Percentiles rank a stretch among this genome's conserved stretches.
These are phyloP conservation scores for Bocquillonia castaneifolia DNA, from an alignment of 441 rosid genomes.

Conservation along the genomic window DNA sequence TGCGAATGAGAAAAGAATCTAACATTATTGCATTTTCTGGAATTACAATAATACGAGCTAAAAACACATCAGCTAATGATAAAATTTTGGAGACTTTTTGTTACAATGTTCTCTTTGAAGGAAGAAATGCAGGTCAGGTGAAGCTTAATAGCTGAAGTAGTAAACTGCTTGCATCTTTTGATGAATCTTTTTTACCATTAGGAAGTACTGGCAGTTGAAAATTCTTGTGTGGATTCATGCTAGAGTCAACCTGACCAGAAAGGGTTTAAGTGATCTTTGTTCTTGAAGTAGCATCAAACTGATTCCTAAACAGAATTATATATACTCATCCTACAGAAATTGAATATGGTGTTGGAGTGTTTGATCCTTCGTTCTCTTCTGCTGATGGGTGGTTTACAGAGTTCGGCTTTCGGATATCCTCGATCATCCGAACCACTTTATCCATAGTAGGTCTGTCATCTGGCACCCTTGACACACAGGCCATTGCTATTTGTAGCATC, in stretches of 20 bases:
- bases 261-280: neutral
- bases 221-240: neutral
- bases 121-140: neutral
- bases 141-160: neutral
- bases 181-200: neutral
- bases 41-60: neutral
- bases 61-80: neutral
- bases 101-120: neutral
- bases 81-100: neutral
- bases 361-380: constrained; percentile 35
- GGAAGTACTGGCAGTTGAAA: neutral
- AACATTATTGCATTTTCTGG: neutral
- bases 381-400: constrained; percentile 36
- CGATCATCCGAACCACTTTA: constrained; percentile 59
- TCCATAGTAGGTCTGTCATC: constrained; percentile 75
- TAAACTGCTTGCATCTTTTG: neutral
- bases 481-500: constrained; percentile 89
- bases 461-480: constrained; percentile 66
- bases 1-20: too few species aligned
- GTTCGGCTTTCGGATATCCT: constrained; percentile 44
- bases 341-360: constrained; percentile 27
- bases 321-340: neutral
- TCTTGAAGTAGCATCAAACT: constrained; percentile 1
- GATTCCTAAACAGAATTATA: neutral
- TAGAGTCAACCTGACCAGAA: neutral